Evolutionary conservation across 2,329 filamentous ascomycete species (phyloP).

Genomic region (Elsinoe arachidis): DNA sequence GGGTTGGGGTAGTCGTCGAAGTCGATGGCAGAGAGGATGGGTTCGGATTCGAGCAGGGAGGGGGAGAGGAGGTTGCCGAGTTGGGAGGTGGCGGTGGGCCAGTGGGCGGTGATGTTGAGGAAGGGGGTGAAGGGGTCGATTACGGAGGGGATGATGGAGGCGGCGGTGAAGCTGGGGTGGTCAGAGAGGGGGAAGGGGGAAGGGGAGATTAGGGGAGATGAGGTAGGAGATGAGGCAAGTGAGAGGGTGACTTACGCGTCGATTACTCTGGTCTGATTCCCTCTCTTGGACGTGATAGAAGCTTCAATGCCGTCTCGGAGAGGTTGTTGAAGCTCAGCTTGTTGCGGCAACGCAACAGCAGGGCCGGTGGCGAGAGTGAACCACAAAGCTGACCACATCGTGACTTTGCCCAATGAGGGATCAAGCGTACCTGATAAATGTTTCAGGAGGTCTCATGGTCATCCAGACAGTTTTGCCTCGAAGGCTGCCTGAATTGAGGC

Average conservation of each 20-base stretch:
- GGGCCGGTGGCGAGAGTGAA: not conserved
- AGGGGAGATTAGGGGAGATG: not conserved
- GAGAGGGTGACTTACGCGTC: not conserved
- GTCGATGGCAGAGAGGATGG: conserved; percentile 25
- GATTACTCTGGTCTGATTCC: not conserved
- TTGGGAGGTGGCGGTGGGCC: conserved; percentile 37
- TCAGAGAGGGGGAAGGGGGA: not conserved
- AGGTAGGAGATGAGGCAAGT: not conserved
- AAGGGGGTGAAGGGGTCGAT: conserved; percentile 52
- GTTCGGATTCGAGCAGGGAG: conserved; percentile 34
- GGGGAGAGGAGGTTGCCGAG: conserved; percentile 49
- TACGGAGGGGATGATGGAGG: conserved; percentile 34
- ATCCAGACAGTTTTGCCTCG: not conserved
- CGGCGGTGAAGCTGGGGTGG: not conserved
- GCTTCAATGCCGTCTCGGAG: not conserved
- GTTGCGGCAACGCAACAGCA: not conserved
- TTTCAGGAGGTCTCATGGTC: not conserved
- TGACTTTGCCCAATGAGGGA: not conserved
- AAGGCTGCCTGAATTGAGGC: not conserved
- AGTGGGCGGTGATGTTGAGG: conserved; percentile 42
- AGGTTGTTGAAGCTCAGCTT: not conserved
- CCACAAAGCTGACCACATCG: not conserved
- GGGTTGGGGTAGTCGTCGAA: conserved; percentile 26
- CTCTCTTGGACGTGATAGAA: not conserved
- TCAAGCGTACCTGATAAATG: not conserved